These are phyloP conservation scores for Botrytis pseudocinerea DNA, from an alignment of 2,329 filamentous ascomycete genomes.

Conservation along the genomic window DNA sequence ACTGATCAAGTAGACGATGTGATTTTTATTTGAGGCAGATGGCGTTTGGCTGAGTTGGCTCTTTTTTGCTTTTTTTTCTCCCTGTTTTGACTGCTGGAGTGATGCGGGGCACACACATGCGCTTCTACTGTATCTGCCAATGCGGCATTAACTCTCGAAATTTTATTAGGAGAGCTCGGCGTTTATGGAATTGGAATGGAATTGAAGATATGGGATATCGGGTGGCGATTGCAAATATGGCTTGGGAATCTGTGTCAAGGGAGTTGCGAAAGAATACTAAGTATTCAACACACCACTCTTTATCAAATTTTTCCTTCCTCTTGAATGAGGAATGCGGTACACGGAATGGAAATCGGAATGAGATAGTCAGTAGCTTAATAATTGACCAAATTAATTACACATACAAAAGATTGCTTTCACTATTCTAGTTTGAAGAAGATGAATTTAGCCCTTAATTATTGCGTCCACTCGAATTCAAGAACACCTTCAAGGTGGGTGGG, in stretches of 20 bases:
- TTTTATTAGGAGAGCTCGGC: background rate
- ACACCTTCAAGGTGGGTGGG: background rate
- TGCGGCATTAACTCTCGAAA: background rate
- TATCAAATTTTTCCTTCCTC: background rate
- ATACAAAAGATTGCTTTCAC: background rate
- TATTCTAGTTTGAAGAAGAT: background rate
- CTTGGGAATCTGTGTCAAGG: background rate
- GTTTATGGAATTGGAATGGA: background rate
- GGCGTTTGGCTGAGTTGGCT: background rate
- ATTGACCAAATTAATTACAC: constrained; percentile 2
- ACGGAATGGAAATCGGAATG: background rate
- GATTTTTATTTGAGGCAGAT: background rate
- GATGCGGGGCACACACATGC: background rate
- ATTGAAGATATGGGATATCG: background rate
- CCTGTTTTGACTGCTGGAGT: background rate
- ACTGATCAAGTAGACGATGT: constrained; percentile 12
- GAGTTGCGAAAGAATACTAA: background rate
- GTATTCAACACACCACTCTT: constrained; percentile 13
- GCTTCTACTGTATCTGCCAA: background rate
- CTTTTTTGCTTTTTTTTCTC: background rate
- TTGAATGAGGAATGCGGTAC: background rate
- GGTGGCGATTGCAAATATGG: constrained; percentile 8
- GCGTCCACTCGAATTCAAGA: background rate
- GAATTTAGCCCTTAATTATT: background rate
- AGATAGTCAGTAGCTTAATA: constrained; percentile 7